Base-by-base conservation (phyloP, 23 red algal species). In the Gracilariopsis chorda region DNA sequence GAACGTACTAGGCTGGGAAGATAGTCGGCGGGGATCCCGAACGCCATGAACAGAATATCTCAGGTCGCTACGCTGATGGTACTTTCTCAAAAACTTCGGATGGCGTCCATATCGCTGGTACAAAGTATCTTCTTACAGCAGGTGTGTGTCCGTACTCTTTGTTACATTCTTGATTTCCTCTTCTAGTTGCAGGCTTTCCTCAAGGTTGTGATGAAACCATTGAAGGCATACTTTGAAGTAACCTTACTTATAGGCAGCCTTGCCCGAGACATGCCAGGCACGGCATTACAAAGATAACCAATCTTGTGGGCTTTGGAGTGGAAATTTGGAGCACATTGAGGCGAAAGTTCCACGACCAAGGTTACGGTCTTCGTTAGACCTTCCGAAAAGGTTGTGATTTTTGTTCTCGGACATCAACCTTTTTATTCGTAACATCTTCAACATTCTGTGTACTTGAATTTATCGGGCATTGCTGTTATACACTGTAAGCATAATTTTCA, bases 21-120 rank as follows among this genome's bases (percentile, higher is more conserved):
- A n/a, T n/a, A n/a, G n/a, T n/a, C n/a, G n/a, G n/a, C n/a, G n/a
- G n/a, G n/a, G n/a, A n/a, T n/a, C n/a, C n/a, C n/a, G n/a, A n/a
- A n/a, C n/a, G n/a, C n/a, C n/a, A n/a, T n/a, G n/a, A n/a, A n/a
- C n/a, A n/a, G n/a, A n/a, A n/a, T n/a, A n/a, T n/a, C n/a, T n/a
- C n/a, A n/a, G n/a, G 7, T 61, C 56, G 13, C 23, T 33, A 3
- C 60, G 60, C 7, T 25, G 60, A 10, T 7, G 24, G 16, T 33
- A 14, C 28, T 65, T 65, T 25, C 24, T 25, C 3, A 65, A 25
- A 3, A 33, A 33, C 28, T 65, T 65, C 16, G 60, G 60, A 33
- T 65, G 14, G 7, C 70, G 17, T 4, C 70, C 70, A 34, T 87
- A 87, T 28, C 35, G 60, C 48, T 87, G 83, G 35, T 87, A 87